Evolutionary conservation across 495 filamentous ascomycete genomes (phyloP).

Genomic region (Penicillium crystallinum): DNA sequence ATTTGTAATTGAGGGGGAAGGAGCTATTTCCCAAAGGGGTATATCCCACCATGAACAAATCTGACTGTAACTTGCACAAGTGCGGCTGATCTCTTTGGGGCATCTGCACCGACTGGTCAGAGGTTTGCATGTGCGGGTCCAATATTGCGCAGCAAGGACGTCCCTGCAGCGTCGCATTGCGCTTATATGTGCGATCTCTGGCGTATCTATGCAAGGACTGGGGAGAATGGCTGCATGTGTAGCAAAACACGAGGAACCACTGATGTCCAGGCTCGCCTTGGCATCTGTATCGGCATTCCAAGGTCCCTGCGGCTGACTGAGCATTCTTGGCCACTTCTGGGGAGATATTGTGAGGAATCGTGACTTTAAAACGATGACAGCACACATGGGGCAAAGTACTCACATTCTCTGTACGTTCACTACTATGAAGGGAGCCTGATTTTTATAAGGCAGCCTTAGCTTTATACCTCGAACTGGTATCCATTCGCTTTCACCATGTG

Average conservation of each 20-base stretch:
- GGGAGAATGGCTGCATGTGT: neutral
- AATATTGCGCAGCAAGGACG: neutral
- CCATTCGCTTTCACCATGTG: neutral
- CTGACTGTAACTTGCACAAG: neutral
- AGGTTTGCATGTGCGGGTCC: neutral
- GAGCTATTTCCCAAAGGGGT: neutral
- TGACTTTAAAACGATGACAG: neutral
- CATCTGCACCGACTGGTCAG: neutral
- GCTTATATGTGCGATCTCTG: neutral
- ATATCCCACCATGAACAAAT: neutral
- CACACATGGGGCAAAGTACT: neutral
- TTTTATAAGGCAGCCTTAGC: neutral
- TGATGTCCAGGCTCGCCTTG: neutral
- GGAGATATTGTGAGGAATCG: neutral
- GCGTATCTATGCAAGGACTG: neutral
- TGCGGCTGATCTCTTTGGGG: neutral
- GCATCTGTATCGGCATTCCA: neutral
- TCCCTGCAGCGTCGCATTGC: neutral
- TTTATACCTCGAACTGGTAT: neutral
- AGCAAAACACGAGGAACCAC: neutral
- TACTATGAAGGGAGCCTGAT: neutral
- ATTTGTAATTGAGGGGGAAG: neutral
- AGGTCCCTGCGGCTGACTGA: neutral
- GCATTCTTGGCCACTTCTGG: neutral
- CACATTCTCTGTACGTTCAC: neutral